Conservation (phyloP, 495 filamentous ascomycete species). For the Penicillium psychrofluorescens region DNA sequence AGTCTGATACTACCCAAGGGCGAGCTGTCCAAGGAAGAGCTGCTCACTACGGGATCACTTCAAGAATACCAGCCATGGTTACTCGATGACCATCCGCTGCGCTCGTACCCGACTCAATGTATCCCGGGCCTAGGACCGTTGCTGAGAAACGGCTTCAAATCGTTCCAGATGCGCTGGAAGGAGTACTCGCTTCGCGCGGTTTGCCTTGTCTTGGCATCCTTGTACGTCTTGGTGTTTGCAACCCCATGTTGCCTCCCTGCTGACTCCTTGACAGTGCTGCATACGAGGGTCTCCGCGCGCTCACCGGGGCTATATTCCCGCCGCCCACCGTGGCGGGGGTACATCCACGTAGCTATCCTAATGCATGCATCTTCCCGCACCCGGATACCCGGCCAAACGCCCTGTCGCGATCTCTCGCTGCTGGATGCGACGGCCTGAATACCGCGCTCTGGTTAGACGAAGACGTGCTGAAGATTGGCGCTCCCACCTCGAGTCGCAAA, state of each 20-base stretch:
- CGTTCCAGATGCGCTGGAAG: slow-evolving; percentile 12
- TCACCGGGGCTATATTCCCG: background rate
- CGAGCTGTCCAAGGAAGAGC: background rate
- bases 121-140: slow-evolving; percentile 18
- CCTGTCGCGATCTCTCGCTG: slow-evolving; percentile 9
- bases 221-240: slow-evolving; percentile 15
- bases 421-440: slow-evolving; percentile 14
- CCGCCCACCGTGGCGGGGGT: background rate
- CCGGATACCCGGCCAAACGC: slow-evolving; percentile 12
- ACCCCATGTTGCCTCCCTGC: background rate
- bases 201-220: slow-evolving; percentile 22
- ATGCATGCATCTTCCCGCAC: slow-evolving; percentile 13
- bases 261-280: slow-evolving; percentile 2
- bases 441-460: slow-evolving; percentile 61
- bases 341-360: slow-evolving; percentile 4
- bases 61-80: slow-evolving; percentile 27
- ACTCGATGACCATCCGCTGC: slow-evolving; percentile 35
- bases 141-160: slow-evolving; percentile 8
- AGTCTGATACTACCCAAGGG: background rate
- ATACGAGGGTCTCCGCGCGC: background rate
- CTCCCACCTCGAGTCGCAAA: background rate
- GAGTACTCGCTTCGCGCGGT: slow-evolving; percentile 15
- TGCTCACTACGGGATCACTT: background rate
- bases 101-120: slow-evolving; percentile 30
- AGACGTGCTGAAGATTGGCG: slow-evolving; percentile 46